Percentiles rank a stretch among this genome's conserved stretches.
Conservation (phyloP, 805 yeast species). For the Spathaspora girioi region DNA sequence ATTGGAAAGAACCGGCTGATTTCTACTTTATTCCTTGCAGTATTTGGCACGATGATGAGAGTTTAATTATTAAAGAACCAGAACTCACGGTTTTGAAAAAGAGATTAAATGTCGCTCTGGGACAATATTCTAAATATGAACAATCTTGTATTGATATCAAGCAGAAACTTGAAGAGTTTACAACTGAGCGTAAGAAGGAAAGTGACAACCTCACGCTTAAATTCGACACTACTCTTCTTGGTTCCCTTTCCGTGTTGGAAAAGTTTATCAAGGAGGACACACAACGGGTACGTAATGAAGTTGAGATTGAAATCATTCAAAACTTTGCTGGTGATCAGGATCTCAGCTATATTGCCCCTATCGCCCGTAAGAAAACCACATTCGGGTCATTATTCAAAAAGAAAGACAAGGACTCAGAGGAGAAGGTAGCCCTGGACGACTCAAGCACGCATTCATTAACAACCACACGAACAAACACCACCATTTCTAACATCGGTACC, state of each 20-base stretch:
- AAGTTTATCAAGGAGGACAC: constrained; percentile 73
- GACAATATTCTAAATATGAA: constrained; percentile 38
- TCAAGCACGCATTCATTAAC: constrained; percentile 26
- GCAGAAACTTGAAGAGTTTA: constrained; percentile 46
- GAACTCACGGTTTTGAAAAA: constrained; percentile 57
- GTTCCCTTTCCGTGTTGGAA: constrained; percentile 51
- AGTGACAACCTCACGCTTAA: constrained; percentile 40
- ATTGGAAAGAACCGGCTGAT: constrained; percentile 86
- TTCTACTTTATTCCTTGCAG: constrained; percentile 82
- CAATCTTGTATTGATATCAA: constrained; percentile 44
- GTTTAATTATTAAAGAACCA: constrained; percentile 52
- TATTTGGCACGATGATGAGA: constrained; percentile 96
- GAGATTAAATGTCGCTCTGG: constrained; percentile 40
- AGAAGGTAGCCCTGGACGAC: constrained; percentile 7
- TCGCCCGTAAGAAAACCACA: constrained; percentile 51
- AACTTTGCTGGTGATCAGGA: constrained; percentile 77
- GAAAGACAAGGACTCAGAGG: constrained; percentile 6
- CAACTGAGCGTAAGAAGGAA: constrained; percentile 28
- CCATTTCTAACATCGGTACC: constrained; percentile 26
- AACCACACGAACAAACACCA: constrained; percentile 27
- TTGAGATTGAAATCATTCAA: constrained; percentile 86
- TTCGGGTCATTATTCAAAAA: constrained; percentile 49
- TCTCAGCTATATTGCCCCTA: constrained; percentile 52
- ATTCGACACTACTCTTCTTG: constrained; percentile 51
- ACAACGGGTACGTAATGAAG: constrained; percentile 70